Evolutionary conservation across 148 eudicot species (phyloP), one percentile per base, ranked within the genome.

Genomic region (Diospyros kaki): DNA sequence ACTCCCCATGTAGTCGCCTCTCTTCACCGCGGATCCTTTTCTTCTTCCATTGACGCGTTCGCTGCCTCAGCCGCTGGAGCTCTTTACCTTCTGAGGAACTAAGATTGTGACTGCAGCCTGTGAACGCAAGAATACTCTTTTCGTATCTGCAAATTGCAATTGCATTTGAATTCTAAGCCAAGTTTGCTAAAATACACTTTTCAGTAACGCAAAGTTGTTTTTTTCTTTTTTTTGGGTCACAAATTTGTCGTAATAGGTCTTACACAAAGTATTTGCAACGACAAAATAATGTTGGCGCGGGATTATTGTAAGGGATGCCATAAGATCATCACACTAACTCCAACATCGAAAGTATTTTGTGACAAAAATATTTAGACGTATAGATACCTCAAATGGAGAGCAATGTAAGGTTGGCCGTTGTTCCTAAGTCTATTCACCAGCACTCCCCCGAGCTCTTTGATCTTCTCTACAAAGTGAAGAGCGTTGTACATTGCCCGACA

Each of bases 111-210:
- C 60, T 83, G 76, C 92, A 88, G 8, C 92, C 92, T 2, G 89
- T 88, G 59, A 88, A 88, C 4, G 92, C 88, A 14, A 88, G 76
- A 86, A 88, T 88, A 71, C 86, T 89, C 75, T 84, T 88, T 68
- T 88, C 92, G 41, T 86, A 88, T 70, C 91, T 88, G 66, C 48
- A 44, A 46, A 48, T 10, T 88, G 66, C 48, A 44, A 46, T 56
- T 10, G 17, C 64, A 76, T 46, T 68, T 39, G 6, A 4, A 48
- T 48, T 48, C 6, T 48, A 8, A 5, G 17, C 39, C 11, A 42
- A 50, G 1, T 15, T 1, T 48, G 1, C 4, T 56, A 54, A 41
- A 18, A 8, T 5, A 10, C 1, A 61, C 41, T 28, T 28, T 28
- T 5, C 42, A 28, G 10, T 48, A 48, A 48, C 8, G 6, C 4